Conservation (phyloP, 2,329 filamentous ascomycete species). For the Fusarium cyanostomum region DNA sequence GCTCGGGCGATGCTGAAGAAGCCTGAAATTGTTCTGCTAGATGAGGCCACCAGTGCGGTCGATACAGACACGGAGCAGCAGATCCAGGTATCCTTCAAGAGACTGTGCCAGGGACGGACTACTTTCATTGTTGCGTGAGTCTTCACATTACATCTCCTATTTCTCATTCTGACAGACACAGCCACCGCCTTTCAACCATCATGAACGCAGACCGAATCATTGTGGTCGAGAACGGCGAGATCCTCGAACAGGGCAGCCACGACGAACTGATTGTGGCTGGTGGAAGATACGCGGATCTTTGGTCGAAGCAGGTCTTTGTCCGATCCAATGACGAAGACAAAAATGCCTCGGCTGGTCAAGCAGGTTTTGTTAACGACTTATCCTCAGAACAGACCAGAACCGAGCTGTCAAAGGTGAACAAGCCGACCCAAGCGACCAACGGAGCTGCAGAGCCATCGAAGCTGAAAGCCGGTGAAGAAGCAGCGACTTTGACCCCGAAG, state of each 20-base stretch:
- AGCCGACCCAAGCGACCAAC: conserved; percentile 32
- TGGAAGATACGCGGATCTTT: conserved; percentile 71
- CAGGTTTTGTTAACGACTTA: conserved; percentile 50
- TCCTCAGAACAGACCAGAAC: conserved; percentile 49
- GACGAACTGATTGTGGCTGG: conserved; percentile 64
- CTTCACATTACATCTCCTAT: not conserved
- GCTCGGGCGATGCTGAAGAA: conserved; percentile 77
- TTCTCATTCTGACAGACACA: conserved; percentile 42
- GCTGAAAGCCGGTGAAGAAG: conserved; percentile 31
- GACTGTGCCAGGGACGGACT: conserved; percentile 68
- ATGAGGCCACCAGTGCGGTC: conserved; percentile 82
- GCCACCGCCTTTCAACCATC: conserved; percentile 75
- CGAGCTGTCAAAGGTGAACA: conserved; percentile 49
- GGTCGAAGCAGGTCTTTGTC: conserved; percentile 70
- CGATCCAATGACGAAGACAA: conserved; percentile 56
- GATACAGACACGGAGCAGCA: conserved; percentile 75
- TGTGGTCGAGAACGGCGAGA: conserved; percentile 69
- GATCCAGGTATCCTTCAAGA: conserved; percentile 69
- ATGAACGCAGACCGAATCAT: conserved; percentile 75
- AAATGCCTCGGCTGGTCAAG: conserved; percentile 32
- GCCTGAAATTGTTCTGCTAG: conserved; percentile 79
- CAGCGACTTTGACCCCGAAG: conserved; percentile 47
- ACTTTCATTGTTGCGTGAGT: conserved; percentile 72
- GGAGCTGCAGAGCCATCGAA: conserved; percentile 39
- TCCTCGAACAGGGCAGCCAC: conserved; percentile 72